Percentiles rank a stretch among this genome's conserved stretches.
Evolutionary conservation across 495 filamentous ascomycete species (phyloP).

Genomic region (Penicillium goetzii): DNA sequence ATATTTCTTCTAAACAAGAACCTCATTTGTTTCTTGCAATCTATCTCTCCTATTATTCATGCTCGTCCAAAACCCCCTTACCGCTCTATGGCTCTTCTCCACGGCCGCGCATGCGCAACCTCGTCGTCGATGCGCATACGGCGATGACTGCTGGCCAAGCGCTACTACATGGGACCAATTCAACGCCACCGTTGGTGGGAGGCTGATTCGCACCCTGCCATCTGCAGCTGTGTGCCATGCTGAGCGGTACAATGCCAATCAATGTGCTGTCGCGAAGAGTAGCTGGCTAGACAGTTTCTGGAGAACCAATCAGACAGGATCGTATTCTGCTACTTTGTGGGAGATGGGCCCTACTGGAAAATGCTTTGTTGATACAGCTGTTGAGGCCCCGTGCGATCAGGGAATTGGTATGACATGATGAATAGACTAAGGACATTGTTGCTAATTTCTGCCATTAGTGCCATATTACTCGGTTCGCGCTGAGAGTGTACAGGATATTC

Average conservation of each 20-base stretch:
- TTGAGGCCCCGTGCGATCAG: not conserved
- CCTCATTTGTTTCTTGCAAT: not conserved
- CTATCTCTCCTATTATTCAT: not conserved
- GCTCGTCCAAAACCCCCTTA: not conserved
- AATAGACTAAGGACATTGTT: not conserved
- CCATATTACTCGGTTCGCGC: not conserved
- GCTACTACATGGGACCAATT: constrained; percentile 3
- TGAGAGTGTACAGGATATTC: not conserved
- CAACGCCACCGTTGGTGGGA: not conserved
- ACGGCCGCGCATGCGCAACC: not conserved
- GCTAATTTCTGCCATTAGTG: not conserved
- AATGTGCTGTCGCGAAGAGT: constrained; percentile 2
- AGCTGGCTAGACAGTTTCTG: not conserved
- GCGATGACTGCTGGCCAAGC: not conserved
- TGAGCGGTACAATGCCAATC: constrained; percentile 1
- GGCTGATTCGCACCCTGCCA: not conserved
- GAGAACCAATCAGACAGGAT: not conserved
- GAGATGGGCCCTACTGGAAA: constrained; percentile 4
- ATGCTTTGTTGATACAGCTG: not conserved
- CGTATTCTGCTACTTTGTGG: not conserved
- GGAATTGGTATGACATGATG: not conserved
- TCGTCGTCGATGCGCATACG: not conserved
- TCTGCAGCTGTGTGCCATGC: not conserved
- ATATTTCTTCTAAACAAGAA: not conserved
- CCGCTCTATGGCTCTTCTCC: not conserved